phyloP scores from a whole-genome alignment of 2,329 filamentous ascomycete species.

The Pseudocercospora musae region DNA sequence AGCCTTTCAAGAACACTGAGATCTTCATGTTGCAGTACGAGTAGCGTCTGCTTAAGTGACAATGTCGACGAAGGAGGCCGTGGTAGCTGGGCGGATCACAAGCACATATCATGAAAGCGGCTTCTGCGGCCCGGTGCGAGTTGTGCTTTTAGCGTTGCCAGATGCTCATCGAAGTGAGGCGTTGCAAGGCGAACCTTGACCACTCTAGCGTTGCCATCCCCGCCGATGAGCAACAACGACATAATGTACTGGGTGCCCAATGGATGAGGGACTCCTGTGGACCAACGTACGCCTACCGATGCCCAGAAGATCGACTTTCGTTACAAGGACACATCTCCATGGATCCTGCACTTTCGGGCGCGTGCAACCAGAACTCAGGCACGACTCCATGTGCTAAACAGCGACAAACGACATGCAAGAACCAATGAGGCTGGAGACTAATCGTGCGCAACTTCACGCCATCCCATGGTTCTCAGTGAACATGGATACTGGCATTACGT shows the following conservation, averaged over 20 bases:
- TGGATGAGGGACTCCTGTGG: background rate
- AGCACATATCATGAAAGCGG: background rate
- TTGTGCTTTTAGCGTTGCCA: background rate
- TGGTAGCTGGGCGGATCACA: background rate
- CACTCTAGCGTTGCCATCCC: background rate
- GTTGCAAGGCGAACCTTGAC: background rate
- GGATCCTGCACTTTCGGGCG: background rate
- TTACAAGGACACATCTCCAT: background rate
- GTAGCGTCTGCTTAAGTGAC: background rate
- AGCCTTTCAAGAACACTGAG: background rate
- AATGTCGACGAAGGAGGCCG: background rate
- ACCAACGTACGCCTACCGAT: background rate
- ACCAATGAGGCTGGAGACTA: constrained; percentile 28
- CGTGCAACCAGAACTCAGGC: background rate
- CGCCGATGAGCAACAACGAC: background rate
- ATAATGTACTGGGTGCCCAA: background rate
- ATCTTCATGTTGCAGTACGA: background rate
- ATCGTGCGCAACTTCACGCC: constrained; percentile 32
- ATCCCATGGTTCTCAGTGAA: constrained; percentile 34
- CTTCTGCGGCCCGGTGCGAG: background rate
- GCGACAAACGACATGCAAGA: constrained; percentile 3
- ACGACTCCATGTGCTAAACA: background rate
- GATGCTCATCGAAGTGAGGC: background rate
- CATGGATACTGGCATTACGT: constrained; percentile 67
- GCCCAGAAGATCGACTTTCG: background rate